A percentile compares a stretch with the other conserved stretches of the same genome.
These are phyloP conservation scores for Phlyctochytrium planicorne DNA, from an alignment of 192 early-diverging fungal species.

Conservation along the genomic window DNA sequence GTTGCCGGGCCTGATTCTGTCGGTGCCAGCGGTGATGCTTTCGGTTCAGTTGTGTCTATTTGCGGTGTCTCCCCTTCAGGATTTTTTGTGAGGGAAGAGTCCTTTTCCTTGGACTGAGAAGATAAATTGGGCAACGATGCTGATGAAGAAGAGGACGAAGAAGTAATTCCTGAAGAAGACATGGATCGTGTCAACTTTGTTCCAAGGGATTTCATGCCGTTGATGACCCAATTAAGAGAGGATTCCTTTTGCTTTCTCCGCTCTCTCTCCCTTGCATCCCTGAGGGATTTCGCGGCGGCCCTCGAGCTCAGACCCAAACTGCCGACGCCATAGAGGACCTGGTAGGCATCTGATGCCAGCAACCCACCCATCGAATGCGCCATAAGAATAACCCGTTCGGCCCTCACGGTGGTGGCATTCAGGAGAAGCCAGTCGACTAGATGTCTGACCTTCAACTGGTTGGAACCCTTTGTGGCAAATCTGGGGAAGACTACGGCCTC, in stretches of 20 bases:
- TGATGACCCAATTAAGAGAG: neutral
- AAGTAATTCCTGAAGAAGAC: neutral
- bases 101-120: neutral
- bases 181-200: neutral
- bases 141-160: neutral
- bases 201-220: neutral
- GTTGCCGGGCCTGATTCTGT: too few species aligned
- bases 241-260: constrained; percentile 1
- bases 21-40: too few species aligned
- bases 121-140: constrained; percentile 1
- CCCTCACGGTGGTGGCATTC: constrained; percentile 29
- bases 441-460: constrained; percentile 22
- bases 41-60: neutral
- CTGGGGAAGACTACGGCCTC: constrained; percentile 31
- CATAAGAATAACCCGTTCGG: constrained; percentile 40
- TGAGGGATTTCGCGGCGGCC: neutral
- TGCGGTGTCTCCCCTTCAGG: too few species aligned
- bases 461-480: constrained; percentile 44
- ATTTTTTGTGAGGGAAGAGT: too few species aligned
- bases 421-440: constrained; percentile 32
- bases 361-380: constrained; percentile 55
- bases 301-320: neutral
- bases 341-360: constrained; percentile 40
- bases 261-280: constrained; percentile 9
- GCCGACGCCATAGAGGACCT: constrained; percentile 24